Conservation (phyloP, 805 yeast genomes). For the Wickerhamiella shivajii region DNA sequence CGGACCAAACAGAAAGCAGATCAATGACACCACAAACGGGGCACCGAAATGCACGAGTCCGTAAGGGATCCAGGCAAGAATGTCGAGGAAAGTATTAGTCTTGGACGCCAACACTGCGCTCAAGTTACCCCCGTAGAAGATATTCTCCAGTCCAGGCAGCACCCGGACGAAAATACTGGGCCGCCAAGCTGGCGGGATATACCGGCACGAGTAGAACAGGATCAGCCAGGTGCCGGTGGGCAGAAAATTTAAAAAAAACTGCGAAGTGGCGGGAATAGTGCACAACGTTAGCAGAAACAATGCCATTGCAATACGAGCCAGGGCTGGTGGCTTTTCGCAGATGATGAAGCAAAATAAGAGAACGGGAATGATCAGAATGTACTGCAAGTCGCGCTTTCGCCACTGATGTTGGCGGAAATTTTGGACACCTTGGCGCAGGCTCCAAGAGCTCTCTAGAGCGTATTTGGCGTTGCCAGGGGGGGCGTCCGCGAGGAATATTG, state of each 20-base stretch:
- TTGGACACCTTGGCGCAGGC: slow-evolving; percentile 22
- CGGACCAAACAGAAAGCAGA: slow-evolving; percentile 78
- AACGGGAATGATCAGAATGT: slow-evolving; percentile 35
- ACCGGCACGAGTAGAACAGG: slow-evolving; percentile 61
- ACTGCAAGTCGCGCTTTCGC: slow-evolving; percentile 32
- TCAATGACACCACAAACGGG: slow-evolving; percentile 71
- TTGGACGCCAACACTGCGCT: slow-evolving; percentile 68
- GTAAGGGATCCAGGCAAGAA: slow-evolving; percentile 92
- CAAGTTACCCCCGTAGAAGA: slow-evolving; percentile 80
- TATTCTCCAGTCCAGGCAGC: slow-evolving; percentile 83
- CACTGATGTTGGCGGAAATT: slow-evolving; percentile 23
- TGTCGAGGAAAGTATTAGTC: slow-evolving; percentile 49
- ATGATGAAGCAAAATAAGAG: slow-evolving; percentile 34
- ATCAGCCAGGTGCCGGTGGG: slow-evolving; percentile 82
- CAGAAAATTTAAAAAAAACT: slow-evolving; percentile 67
- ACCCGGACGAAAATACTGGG: slow-evolving; percentile 84
- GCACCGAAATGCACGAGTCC: slow-evolving; percentile 83
- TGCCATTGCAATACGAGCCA: slow-evolving; percentile 25
- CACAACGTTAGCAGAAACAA: slow-evolving; percentile 32
- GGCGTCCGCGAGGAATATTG: slow-evolving; percentile 24
- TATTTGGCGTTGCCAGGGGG: slow-evolving; percentile 23
- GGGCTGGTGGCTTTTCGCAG: slow-evolving; percentile 21
- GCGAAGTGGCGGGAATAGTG: slow-evolving; percentile 63
- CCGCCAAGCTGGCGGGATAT: slow-evolving; percentile 57
- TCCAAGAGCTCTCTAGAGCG: slow-evolving; percentile 23